Percentiles rank a stretch among this genome's conserved stretches.
phyloP scores from a whole-genome alignment of 2,329 filamentous ascomycete genomes.

The Pseudogymnoascus sp. region DNA sequence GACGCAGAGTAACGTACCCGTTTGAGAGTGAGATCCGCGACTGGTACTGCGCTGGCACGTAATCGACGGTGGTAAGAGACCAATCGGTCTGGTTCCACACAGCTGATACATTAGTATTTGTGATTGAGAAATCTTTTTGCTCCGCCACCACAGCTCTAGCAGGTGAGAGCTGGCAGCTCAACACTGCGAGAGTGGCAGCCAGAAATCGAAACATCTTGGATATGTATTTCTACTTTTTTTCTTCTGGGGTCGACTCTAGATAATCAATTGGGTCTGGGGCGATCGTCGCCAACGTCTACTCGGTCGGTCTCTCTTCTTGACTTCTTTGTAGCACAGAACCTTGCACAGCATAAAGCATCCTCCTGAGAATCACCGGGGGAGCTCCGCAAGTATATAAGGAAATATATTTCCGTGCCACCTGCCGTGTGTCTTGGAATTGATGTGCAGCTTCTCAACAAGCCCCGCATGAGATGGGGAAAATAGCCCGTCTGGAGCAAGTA shows the following conservation, averaged over 20 bases:
- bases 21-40: conserved; percentile 25
- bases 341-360: background rate
- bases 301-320: background rate
- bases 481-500: background rate
- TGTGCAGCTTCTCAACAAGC: background rate
- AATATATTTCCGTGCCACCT: background rate
- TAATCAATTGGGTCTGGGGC: background rate
- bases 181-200: background rate
- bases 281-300: background rate
- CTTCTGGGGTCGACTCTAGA: background rate
- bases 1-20: conserved; percentile 18
- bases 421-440: background rate
- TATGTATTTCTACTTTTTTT: background rate
- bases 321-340: background rate
- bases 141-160: conserved; percentile 1
- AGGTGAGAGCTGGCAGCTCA: background rate
- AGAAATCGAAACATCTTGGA: background rate
- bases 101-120: conserved; percentile 16
- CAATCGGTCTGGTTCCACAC: conserved; percentile 24
- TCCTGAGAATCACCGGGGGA: background rate
- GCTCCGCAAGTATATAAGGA: background rate
- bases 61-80: conserved; percentile 23
- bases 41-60: conserved; percentile 25
- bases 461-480: background rate
- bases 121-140: conserved; percentile 24